Conservation (phyloP, 257 asterid genomes). For the Jaltomata sinuosa region DNA sequence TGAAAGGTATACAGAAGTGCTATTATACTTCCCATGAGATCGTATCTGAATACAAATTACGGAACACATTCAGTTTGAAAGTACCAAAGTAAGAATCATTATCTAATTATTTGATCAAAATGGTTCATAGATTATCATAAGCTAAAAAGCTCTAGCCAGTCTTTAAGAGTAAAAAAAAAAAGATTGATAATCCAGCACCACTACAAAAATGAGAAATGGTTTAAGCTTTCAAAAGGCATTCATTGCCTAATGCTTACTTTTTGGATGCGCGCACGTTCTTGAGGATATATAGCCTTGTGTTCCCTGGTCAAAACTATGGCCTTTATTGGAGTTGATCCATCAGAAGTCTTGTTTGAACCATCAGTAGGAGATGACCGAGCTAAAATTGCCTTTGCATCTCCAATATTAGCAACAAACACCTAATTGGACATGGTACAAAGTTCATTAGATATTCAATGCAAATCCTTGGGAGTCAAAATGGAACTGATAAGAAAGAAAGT, state of each 20-base stretch:
- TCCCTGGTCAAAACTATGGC: slow-evolving; percentile 87
- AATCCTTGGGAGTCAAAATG: background rate
- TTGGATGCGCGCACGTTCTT: slow-evolving; percentile 85
- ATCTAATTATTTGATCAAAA: background rate
- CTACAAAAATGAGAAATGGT: background rate
- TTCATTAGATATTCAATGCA: background rate
- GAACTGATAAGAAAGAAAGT: background rate
- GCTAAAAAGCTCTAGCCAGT: background rate
- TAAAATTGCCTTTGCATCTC: slow-evolving; percentile 84
- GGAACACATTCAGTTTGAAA: background rate
- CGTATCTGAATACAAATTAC: background rate
- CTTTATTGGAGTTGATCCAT: slow-evolving; percentile 32
- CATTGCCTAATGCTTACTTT: slow-evolving; percentile 36
- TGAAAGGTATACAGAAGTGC: background rate
- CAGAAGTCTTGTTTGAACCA: slow-evolving; percentile 22
- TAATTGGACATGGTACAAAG: slow-evolving; percentile 7
- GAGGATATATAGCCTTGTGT: slow-evolving; percentile 87
- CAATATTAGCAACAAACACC: slow-evolving; percentile 93
- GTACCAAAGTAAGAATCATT: background rate
- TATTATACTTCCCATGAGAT: background rate
- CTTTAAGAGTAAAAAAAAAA: background rate
- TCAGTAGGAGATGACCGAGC: slow-evolving; percentile 61
- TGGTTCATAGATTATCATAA: background rate
- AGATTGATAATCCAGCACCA: background rate
- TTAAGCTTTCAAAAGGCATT: background rate